A percentile compares a stretch with the other conserved stretches of the same genome.
phyloP scores from a whole-genome alignment of 2,329 filamentous ascomycete species.

The Pseudogymnoascus pannorum region DNA sequence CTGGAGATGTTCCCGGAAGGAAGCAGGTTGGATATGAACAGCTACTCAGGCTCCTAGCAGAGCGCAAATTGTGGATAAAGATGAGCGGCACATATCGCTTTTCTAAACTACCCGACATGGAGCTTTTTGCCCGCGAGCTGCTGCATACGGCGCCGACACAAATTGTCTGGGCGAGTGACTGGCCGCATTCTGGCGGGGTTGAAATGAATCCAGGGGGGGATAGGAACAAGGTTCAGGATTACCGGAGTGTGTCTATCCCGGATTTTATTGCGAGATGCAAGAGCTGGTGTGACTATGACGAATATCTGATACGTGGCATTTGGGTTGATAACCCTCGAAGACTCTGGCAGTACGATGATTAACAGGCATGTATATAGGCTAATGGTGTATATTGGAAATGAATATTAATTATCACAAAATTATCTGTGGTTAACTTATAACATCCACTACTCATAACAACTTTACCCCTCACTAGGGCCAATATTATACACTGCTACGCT shows the following conservation, averaged over 20 bases:
- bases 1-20: slow-evolving; percentile 2
- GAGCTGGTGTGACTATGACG: slow-evolving; percentile 16
- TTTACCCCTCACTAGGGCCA: too few species aligned
- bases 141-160: slow-evolving; percentile 19
- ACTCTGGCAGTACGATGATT: slow-evolving; percentile 18
- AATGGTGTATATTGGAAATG: too few species aligned
- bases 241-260: slow-evolving; percentile 16
- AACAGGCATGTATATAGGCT: too few species aligned
- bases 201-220: slow-evolving; percentile 20
- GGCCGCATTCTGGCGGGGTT: slow-evolving; percentile 23
- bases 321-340: slow-evolving; percentile 22
- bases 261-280: slow-evolving; percentile 14
- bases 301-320: slow-evolving; percentile 17
- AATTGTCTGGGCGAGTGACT: slow-evolving; percentile 21
- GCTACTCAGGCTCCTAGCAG: slow-evolving; percentile 18
- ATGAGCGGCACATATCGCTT: slow-evolving; percentile 26
- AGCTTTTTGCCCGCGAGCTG: slow-evolving; percentile 20
- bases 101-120: slow-evolving; percentile 15
- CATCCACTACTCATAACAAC: too few species aligned
- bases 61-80: slow-evolving; percentile 21
- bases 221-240: slow-evolving; percentile 18
- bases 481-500: too few species aligned
- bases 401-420: too few species aligned
- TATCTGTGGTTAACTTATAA: too few species aligned
- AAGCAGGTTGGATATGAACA: slow-evolving; percentile 17